Conservation (phyloP, 1,284 basidiomycete species). For the Rhodotorula sp. region DNA sequence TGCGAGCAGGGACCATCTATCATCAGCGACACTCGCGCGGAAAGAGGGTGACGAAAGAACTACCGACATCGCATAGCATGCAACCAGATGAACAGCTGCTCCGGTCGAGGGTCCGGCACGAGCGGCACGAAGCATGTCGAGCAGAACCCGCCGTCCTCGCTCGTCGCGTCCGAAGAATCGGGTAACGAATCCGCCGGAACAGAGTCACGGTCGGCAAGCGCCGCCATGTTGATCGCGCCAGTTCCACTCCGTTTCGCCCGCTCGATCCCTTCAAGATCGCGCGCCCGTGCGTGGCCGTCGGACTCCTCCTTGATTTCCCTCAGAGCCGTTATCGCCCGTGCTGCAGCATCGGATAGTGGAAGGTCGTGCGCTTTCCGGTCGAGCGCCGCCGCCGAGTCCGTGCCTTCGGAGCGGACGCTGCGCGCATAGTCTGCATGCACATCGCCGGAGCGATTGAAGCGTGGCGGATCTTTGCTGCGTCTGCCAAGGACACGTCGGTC, state of each 20-base stretch:
- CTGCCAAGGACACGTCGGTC: too few relatives aligned
- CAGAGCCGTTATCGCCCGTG: conserved; percentile 77
- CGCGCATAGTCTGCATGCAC: neutral
- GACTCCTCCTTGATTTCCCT: conserved; percentile 88
- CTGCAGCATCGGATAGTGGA: conserved; percentile 67
- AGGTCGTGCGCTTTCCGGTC: conserved; percentile 24
- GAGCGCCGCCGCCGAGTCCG: neutral
- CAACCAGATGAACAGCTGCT: conserved; percentile 87
- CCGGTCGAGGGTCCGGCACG: conserved; percentile 84
- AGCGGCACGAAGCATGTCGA: conserved; percentile 83
- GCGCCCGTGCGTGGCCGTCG: conserved; percentile 88
- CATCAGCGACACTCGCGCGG: too few relatives aligned
- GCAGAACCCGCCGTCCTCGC: conserved; percentile 60
- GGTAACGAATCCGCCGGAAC: too few relatives aligned
- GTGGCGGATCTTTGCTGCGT: neutral
- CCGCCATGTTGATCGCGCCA: conserved; percentile 59
- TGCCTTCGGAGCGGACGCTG: too few relatives aligned
- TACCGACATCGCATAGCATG: conserved; percentile 69
- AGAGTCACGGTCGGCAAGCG: neutral
- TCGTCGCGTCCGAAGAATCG: conserved; percentile 54
- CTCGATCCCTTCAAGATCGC: conserved; percentile 60
- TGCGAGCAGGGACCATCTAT: neutral
- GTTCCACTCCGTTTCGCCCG: conserved; percentile 45
- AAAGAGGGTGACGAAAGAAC: neutral
- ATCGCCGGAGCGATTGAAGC: neutral